Percentiles rank a stretch among this genome's conserved stretches.
Evolutionary conservation across 1,139 yeast species (phyloP).

Genomic region (Ogataea hybrid): DNA sequence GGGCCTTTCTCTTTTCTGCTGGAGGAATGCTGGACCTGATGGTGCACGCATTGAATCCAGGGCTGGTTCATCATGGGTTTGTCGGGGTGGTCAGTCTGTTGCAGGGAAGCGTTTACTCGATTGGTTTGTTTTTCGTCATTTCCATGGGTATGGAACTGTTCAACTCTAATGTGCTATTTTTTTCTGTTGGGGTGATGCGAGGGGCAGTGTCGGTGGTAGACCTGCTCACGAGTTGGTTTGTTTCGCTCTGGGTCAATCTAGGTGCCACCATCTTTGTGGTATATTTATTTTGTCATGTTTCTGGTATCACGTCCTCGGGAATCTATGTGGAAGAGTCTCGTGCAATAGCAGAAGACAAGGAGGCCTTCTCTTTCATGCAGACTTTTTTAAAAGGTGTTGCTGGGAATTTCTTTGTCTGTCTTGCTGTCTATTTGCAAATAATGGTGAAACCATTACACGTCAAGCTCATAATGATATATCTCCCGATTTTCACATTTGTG

Average conservation of each 20-base stretch:
- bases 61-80: slow-evolving; percentile 36
- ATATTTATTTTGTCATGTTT: slow-evolving; percentile 56
- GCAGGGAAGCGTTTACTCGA: slow-evolving; percentile 60
- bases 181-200: slow-evolving; percentile 63
- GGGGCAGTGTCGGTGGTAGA: slow-evolving; percentile 68
- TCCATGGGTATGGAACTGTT: slow-evolving; percentile 71
- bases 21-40: slow-evolving; percentile 72
- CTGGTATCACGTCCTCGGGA: slow-evolving; percentile 44
- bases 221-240: slow-evolving; percentile 61
- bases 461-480: slow-evolving; percentile 56
- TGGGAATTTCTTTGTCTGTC: slow-evolving; percentile 72
- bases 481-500: slow-evolving; percentile 75
- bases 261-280: slow-evolving; percentile 64
- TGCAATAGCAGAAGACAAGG: slow-evolving; percentile 46
- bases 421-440: slow-evolving; percentile 72
- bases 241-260: slow-evolving; percentile 65
- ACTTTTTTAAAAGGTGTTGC: slow-evolving; percentile 65
- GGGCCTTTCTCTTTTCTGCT: slow-evolving; percentile 65
- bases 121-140: slow-evolving; percentile 72
- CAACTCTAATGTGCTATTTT: slow-evolving; percentile 69
- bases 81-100: slow-evolving; percentile 53
- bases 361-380: slow-evolving; percentile 46
- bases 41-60: slow-evolving; percentile 52
- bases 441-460: slow-evolving; percentile 83
- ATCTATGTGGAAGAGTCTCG: slow-evolving; percentile 46